Conservation (phyloP, 768 basidiomycete species). For the Tulasnella calospora region DNA sequence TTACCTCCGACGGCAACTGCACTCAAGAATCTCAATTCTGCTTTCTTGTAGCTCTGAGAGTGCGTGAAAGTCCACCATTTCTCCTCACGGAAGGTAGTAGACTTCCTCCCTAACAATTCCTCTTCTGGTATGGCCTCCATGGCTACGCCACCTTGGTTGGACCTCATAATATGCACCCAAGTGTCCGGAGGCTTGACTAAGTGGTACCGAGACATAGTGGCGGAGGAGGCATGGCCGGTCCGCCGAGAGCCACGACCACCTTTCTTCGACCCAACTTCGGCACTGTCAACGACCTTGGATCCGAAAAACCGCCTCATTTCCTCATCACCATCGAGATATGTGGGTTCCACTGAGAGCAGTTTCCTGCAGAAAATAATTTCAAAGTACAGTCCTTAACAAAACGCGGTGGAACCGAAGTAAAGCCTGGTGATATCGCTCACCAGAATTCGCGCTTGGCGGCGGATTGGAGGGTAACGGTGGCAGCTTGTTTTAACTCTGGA, state of each 20-base stretch:
- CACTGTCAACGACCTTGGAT: slow-evolving; percentile 64
- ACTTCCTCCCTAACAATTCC: slow-evolving; percentile 39
- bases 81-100: slow-evolving; percentile 46
- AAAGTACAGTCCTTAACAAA: not conserved
- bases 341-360: slow-evolving; percentile 72
- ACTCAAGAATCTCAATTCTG: slow-evolving; percentile 74
- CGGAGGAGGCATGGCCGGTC: too few relatives aligned
- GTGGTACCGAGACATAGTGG: too few relatives aligned
- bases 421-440: not conserved
- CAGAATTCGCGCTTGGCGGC: slow-evolving; percentile 9
- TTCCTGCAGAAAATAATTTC: slow-evolving; percentile 28
- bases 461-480: not conserved
- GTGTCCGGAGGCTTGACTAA: too few relatives aligned
- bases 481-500: slow-evolving; percentile 1
- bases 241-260: too few relatives aligned
- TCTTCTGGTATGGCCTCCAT: not conserved
- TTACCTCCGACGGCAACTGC: slow-evolving; percentile 76
- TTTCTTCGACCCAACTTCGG: slow-evolving; percentile 16
- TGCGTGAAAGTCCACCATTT: slow-evolving; percentile 90
- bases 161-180: too few relatives aligned
- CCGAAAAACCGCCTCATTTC: slow-evolving; percentile 95
- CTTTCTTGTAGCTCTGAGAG: slow-evolving; percentile 73
- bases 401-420: not conserved
- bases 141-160: not conserved
- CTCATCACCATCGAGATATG: slow-evolving; percentile 79